Conservation (phyloP, 2,329 filamentous ascomycete genomes). For the Aspergillus sp. region DNA sequence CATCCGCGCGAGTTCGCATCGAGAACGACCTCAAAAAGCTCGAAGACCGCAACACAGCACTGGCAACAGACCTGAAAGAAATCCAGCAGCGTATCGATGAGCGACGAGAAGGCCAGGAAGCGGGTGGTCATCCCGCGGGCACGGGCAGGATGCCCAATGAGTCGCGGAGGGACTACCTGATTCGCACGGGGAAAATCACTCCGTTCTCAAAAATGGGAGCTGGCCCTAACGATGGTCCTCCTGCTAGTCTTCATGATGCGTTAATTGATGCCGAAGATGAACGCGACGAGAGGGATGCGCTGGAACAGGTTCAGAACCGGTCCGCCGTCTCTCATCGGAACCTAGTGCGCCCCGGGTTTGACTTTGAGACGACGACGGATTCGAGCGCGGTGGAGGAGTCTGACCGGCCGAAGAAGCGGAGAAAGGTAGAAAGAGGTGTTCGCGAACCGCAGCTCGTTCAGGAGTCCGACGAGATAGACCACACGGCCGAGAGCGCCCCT, state of each 20-base stretch:
- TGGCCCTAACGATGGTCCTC: slow-evolving; percentile 55
- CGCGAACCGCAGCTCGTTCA: not conserved
- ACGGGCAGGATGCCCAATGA: slow-evolving; percentile 68
- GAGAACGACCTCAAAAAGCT: slow-evolving; percentile 62
- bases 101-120: slow-evolving; percentile 59
- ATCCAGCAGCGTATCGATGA: slow-evolving; percentile 79
- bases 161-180: slow-evolving; percentile 81
- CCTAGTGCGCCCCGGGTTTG: slow-evolving; percentile 70
- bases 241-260: slow-evolving; percentile 71
- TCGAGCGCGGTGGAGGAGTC: slow-evolving; percentile 23
- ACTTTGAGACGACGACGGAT: slow-evolving; percentile 43
- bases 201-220: slow-evolving; percentile 80
- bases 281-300: slow-evolving; percentile 50
- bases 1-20: slow-evolving; percentile 46
- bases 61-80: slow-evolving; percentile 71
- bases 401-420: slow-evolving; percentile 31
- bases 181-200: slow-evolving; percentile 95
- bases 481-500: slow-evolving; percentile 1
- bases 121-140: slow-evolving; percentile 43
- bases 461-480: slow-evolving; percentile 6
- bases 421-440: slow-evolving; percentile 25
- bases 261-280: slow-evolving; percentile 79
- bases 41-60: slow-evolving; percentile 60
- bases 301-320: slow-evolving; percentile 36
- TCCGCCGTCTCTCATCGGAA: slow-evolving; percentile 66